Conservation (phyloP, 441 rosid genomes). For the Sinapis alba region DNA sequence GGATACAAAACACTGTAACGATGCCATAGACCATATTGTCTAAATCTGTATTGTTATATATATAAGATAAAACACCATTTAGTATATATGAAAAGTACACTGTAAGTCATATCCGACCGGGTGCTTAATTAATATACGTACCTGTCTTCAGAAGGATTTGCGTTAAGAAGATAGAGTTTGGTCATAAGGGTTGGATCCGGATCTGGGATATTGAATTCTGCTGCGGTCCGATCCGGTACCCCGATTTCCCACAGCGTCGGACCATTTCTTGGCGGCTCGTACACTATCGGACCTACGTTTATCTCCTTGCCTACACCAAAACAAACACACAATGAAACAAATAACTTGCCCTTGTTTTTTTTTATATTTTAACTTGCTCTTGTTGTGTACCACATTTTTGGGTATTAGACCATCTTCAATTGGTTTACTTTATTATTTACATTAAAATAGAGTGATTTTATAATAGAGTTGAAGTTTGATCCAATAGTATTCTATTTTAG, state of each 20-base stretch:
- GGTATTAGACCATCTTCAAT: too few species aligned
- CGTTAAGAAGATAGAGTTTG: slow-evolving; percentile 19
- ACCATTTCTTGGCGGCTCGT: slow-evolving; percentile 59
- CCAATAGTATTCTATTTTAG: too few species aligned
- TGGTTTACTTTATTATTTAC: too few species aligned
- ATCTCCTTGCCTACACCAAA: slow-evolving; percentile 41
- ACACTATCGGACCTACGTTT: slow-evolving; percentile 45
- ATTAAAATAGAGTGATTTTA: too few species aligned
- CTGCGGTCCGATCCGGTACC: slow-evolving; percentile 59
- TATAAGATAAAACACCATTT: not conserved
- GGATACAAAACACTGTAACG: slow-evolving; percentile 54
- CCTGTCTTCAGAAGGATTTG: slow-evolving; percentile 36
- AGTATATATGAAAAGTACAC: not conserved
- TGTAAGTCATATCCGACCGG: not conserved
- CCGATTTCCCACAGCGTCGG: slow-evolving; percentile 80
- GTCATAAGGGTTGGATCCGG: slow-evolving; percentile 49
- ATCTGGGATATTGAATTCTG: slow-evolving; percentile 61
- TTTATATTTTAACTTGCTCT: not conserved
- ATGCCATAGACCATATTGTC: slow-evolving; percentile 67
- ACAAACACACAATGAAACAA: slow-evolving; percentile 9
- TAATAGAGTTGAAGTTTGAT: too few species aligned
- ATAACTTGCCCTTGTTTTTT: not conserved
- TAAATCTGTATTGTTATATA: slow-evolving; percentile 40
- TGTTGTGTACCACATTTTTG: not conserved
- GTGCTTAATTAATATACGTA: slow-evolving; percentile 17